Conservation (phyloP, 257 asterid species). For the Coffea canephora region DNA sequence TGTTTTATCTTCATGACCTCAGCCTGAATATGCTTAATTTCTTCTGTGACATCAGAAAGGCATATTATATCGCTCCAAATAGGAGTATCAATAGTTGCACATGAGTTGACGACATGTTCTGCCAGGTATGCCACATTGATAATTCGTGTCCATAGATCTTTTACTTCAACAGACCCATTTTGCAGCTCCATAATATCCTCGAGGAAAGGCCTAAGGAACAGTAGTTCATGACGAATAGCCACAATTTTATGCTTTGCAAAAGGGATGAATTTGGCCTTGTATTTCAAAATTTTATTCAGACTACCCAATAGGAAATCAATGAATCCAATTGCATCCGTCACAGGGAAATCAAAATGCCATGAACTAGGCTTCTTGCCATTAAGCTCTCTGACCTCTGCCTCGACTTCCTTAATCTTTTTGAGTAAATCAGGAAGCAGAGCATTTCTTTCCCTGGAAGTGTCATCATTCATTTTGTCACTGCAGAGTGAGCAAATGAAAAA, state of each 20-base stretch:
- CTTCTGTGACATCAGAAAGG: too few relatives aligned
- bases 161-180: neutral
- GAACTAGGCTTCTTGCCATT: neutral
- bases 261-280: neutral
- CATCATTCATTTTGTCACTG: neutral
- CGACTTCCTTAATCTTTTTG: neutral
- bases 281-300: neutral
- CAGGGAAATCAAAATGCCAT: neutral
- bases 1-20: neutral
- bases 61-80: too few relatives aligned
- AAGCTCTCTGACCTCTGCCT: constrained; percentile 1
- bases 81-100: too few relatives aligned
- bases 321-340: neutral
- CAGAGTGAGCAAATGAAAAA: neutral
- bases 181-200: neutral
- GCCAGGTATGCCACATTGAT: too few relatives aligned
- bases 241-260: neutral
- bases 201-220: neutral
- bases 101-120: too few relatives aligned
- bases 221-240: neutral
- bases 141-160: too few relatives aligned
- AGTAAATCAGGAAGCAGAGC: neutral
- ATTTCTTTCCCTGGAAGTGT: neutral
- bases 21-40: too few relatives aligned
- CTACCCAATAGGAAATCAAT: neutral